A percentile compares a stretch with the other conserved stretches of the same genome.
Conservation (phyloP, 768 basidiomycete genomes). For the Phanerochaete carnosa region DNA sequence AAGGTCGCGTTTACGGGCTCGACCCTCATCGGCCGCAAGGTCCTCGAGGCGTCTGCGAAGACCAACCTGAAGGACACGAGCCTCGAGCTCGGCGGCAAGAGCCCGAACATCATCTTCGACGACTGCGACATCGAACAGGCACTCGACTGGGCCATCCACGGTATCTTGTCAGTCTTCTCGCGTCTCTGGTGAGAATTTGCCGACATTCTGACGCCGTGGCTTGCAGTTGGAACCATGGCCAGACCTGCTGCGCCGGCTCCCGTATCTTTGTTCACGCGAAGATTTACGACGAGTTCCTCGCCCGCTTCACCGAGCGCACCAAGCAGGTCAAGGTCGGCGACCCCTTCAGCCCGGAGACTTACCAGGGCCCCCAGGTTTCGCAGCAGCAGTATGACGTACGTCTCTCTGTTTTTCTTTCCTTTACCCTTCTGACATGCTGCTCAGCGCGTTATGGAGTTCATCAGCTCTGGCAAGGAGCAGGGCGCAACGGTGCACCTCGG, state of each 20-base stretch:
- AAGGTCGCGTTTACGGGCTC: slow-evolving; percentile 77
- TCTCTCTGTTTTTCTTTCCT: slow-evolving; percentile 3
- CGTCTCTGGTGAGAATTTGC: neutral
- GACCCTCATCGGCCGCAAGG: slow-evolving; percentile 58
- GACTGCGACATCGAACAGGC: slow-evolving; percentile 59
- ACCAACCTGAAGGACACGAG: slow-evolving; percentile 69
- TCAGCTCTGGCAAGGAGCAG: slow-evolving; percentile 53
- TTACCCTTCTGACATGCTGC: slow-evolving; percentile 1
- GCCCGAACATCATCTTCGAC: slow-evolving; percentile 57
- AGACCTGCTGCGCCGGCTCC: slow-evolving; percentile 78
- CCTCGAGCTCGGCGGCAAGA: slow-evolving; percentile 76
- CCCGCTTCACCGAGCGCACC: slow-evolving; percentile 52
- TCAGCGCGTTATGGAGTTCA: slow-evolving; percentile 60
- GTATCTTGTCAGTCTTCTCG: slow-evolving; percentile 49
- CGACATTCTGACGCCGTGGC: neutral
- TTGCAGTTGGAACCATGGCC: slow-evolving; percentile 67
- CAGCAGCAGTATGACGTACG: slow-evolving; percentile 69
- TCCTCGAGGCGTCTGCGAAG: slow-evolving; percentile 56
- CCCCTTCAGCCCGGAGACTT: slow-evolving; percentile 56
- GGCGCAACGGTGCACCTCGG: slow-evolving; percentile 60
- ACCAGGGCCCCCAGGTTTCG: slow-evolving; percentile 81
- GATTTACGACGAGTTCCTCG: slow-evolving; percentile 78
- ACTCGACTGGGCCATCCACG: slow-evolving; percentile 54
- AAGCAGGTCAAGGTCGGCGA: slow-evolving; percentile 61
- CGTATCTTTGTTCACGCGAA: slow-evolving; percentile 78